Evolutionary conservation across 208 protist species (phyloP).

Genomic region (Novymonas esmeraldas): DNA sequence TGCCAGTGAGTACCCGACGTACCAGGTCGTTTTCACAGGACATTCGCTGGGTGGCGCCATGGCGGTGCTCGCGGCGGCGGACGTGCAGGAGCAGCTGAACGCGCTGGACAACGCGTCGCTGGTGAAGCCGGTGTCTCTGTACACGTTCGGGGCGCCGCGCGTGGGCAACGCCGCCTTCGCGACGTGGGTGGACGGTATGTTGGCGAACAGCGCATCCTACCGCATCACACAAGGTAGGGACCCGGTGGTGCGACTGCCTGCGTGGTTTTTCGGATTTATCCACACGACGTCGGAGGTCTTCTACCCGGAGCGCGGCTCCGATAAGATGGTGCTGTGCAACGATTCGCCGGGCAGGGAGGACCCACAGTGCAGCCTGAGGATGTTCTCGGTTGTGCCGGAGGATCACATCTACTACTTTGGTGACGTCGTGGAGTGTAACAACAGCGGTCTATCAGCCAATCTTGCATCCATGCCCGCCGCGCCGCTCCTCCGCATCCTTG

Average conservation of each 20-base stretch:
- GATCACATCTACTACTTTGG: slow-evolving; percentile 6
- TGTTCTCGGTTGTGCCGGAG: not conserved
- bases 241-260: slow-evolving; percentile 43
- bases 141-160: slow-evolving; percentile 64
- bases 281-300: slow-evolving; percentile 45
- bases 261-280: slow-evolving; percentile 29
- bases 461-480: too few relatives aligned
- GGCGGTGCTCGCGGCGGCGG: not conserved
- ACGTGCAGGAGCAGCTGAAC: slow-evolving; percentile 3
- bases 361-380: not conserved
- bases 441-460: too few relatives aligned
- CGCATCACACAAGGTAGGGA: slow-evolving; percentile 48
- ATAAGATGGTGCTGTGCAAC: not conserved
- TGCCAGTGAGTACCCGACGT: not conserved
- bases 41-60: slow-evolving; percentile 7
- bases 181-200: slow-evolving; percentile 19
- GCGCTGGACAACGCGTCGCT: not conserved
- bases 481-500: too few relatives aligned
- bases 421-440: not conserved
- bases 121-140: slow-evolving; percentile 22
- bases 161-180: slow-evolving; percentile 53
- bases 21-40: not conserved
- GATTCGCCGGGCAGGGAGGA: not conserved
- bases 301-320: slow-evolving; percentile 11
- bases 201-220: slow-evolving; percentile 24